Conservation (phyloP, 75 land plant genomes). For the Selaginella moellendorffii region DNA sequence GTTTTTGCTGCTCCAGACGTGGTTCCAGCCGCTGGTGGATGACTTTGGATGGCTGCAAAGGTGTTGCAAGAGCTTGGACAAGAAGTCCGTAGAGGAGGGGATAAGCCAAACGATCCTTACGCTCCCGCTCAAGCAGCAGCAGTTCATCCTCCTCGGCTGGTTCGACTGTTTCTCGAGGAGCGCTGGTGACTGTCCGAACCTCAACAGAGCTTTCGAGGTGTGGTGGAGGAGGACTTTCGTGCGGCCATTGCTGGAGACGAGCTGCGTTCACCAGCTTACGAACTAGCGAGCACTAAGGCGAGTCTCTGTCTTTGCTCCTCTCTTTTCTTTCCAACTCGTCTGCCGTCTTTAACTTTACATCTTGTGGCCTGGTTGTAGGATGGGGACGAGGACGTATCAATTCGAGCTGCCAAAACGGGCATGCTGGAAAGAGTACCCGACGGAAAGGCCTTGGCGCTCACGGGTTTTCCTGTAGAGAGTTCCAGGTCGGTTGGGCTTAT, state of each 20-base stretch:
- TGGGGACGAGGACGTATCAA: no score
- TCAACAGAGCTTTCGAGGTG: conserved; percentile 70
- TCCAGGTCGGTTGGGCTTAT: no score
- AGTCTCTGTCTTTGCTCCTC: no score
- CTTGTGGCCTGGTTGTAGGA: no score
- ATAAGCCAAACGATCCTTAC: conserved; percentile 70
- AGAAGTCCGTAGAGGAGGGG: conserved; percentile 70
- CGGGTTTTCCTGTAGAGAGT: no score
- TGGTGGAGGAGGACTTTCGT: conserved; percentile 86
- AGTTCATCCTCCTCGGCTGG: conserved; percentile 57
- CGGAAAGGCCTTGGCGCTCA: no score
- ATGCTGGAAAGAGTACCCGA: no score
- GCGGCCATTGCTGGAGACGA: conserved; percentile 26
- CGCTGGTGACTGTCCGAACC: conserved; percentile 71
- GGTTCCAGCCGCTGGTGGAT: conserved; percentile 58
- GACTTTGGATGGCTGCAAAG: conserved; percentile 74
- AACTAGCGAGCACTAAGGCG: no score
- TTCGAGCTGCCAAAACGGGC: no score
- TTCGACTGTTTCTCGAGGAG: conserved; percentile 45
- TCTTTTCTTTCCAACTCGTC: no score
- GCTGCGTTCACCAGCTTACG: background rate
- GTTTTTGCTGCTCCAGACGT: conserved; percentile 35
- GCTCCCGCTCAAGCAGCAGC: conserved; percentile 61
- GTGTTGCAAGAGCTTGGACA: conserved; percentile 54
- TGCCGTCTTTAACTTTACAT: no score